Evolutionary conservation across 805 yeast species (phyloP).

Genomic region (Alloascoidea hylecoeti): DNA sequence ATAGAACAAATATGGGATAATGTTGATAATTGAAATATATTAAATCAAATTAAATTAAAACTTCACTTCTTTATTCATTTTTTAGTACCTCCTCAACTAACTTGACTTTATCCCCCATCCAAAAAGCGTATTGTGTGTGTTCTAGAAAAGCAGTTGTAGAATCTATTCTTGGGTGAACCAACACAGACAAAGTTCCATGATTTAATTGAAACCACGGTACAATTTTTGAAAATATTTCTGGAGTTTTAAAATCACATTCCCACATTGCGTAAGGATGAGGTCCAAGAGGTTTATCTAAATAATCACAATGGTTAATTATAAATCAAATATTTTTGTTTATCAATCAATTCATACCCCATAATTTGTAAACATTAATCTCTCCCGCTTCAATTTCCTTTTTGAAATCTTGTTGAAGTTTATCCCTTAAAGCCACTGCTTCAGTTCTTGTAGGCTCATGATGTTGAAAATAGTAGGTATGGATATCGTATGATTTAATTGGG

Average conservation of each 20-base stretch:
- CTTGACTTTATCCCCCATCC: conserved; percentile 34
- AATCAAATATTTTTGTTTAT: too few species aligned
- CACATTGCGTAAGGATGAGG: conserved; percentile 50
- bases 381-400: conserved; percentile 24
- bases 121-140: conserved; percentile 39
- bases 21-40: too few species aligned
- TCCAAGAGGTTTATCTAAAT: conserved; percentile 31
- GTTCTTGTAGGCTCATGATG: conserved; percentile 19
- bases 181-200: conserved; percentile 36
- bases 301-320: too few species aligned
- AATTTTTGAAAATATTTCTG: conserved; percentile 27
- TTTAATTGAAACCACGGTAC: conserved; percentile 37
- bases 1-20: conserved; percentile 57
- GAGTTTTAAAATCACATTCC: conserved; percentile 35
- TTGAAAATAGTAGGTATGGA: conserved; percentile 38
- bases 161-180: conserved; percentile 38
- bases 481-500: conserved; percentile 29
- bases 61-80: too few species aligned
- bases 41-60: too few species aligned
- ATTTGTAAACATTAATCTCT: conserved; percentile 25
- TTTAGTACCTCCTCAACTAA: conserved; percentile 9
- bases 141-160: conserved; percentile 21
- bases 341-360: conserved; percentile 19
- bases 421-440: conserved; percentile 23
- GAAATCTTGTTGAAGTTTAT: conserved; percentile 25